A percentile compares a stretch with the other conserved stretches of the same genome.
phyloP scores from a whole-genome alignment of 352 stramenopile genomes.

The Aphanomyces stellatus region DNA sequence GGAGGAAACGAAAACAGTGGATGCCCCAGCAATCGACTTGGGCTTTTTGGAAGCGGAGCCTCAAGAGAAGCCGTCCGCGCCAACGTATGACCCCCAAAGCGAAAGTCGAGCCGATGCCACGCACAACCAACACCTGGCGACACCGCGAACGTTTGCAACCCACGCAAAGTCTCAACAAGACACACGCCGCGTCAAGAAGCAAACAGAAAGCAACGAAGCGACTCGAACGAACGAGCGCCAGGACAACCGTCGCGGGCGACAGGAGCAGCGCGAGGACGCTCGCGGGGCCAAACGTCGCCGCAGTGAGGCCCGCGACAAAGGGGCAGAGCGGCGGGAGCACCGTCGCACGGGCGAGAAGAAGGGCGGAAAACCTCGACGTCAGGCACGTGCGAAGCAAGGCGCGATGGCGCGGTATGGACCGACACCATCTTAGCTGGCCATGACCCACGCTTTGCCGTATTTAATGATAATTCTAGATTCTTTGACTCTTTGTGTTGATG shows the following conservation, averaged over 20 bases:
- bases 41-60: slow-evolving; percentile 52
- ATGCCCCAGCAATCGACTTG: slow-evolving; percentile 76
- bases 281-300: background rate
- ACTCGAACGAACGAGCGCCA: slow-evolving; percentile 25
- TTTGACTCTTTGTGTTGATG: too few relatives aligned
- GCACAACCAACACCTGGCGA: too few relatives aligned
- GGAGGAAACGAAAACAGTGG: slow-evolving; percentile 26
- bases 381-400: too few relatives aligned
- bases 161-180: background rate
- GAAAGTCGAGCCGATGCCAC: slow-evolving; percentile 19
- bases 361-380: too few relatives aligned
- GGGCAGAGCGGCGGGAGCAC: too few relatives aligned
- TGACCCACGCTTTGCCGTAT: too few relatives aligned
- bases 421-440: too few relatives aligned
- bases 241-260: slow-evolving; percentile 20
- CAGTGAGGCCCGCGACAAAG: too few relatives aligned
- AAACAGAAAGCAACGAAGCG: background rate
- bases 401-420: too few relatives aligned
- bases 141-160: background rate
- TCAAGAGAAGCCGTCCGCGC: slow-evolving; percentile 22
- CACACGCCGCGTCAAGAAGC: slow-evolving; percentile 13
- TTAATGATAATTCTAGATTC: too few relatives aligned
- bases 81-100: slow-evolving; percentile 27
- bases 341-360: too few relatives aligned
- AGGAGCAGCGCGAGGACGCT: slow-evolving; percentile 16